phyloP scores from a whole-genome alignment of 148 eudicot genomes.

The Cornus florida region DNA sequence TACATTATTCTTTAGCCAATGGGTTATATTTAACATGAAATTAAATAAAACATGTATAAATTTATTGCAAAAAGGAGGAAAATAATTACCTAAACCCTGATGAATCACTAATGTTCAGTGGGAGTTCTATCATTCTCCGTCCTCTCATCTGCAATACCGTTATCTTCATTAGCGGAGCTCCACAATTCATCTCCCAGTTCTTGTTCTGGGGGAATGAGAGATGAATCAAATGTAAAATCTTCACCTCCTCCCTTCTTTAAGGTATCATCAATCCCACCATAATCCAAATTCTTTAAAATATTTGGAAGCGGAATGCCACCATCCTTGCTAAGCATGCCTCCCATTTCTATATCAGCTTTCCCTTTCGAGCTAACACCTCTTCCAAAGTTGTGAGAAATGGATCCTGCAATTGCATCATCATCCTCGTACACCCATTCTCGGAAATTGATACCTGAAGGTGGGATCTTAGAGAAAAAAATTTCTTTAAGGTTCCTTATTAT shows the following conservation, averaged over 20 bases:
- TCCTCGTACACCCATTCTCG: conserved; percentile 48
- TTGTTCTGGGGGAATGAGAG: conserved; percentile 13
- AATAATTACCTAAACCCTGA: conserved; percentile 24
- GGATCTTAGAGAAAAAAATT: conserved; percentile 40
- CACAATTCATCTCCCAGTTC: conserved; percentile 7
- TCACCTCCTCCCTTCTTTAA: conserved; percentile 17
- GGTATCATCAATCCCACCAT: conserved; percentile 31
- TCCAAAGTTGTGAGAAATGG: conserved; percentile 6
- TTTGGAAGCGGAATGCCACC: conserved; percentile 26
- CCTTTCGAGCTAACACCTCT: conserved; percentile 1
- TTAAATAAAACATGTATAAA: too few relatives aligned
- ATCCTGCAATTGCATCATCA: conserved; percentile 26
- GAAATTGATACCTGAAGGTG: conserved; percentile 44
- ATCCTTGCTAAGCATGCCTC: conserved; percentile 25
- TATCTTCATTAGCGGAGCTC: conserved; percentile 8
- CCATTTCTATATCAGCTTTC: conserved; percentile 28
- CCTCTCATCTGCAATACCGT: conserved; percentile 13
- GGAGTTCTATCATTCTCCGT: conserved; percentile 12
- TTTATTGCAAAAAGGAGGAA: not conserved
- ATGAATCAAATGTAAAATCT: conserved; percentile 19
- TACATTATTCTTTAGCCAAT: not conserved
- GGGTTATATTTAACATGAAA: not conserved
- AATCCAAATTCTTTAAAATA: conserved; percentile 35
- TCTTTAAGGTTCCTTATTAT: conserved; percentile 42
- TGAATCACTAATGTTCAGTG: conserved; percentile 8